Evolutionary conservation across 495 filamentous ascomycete species (phyloP).

Genomic region (Evernia prunastri): DNA sequence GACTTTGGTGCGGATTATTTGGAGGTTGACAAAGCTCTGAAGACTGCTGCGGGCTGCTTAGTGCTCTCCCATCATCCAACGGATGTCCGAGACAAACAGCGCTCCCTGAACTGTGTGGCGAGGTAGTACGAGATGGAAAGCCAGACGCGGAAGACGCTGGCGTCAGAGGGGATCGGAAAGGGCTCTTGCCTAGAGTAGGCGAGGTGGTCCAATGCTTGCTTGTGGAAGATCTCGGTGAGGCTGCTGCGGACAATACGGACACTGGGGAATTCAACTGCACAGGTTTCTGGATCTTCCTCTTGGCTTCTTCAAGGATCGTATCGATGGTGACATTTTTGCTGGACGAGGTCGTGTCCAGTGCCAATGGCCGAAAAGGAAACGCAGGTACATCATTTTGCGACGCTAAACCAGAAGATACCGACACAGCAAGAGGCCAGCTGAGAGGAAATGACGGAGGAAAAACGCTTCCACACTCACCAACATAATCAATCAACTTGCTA

Average conservation of each 20-base stretch:
- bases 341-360: slow-evolving; percentile 12
- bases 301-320: slow-evolving; percentile 31
- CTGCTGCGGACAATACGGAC: slow-evolving; percentile 25
- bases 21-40: slow-evolving; percentile 2
- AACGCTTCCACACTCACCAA: slow-evolving; percentile 68
- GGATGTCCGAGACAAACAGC: neutral
- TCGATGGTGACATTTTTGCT: slow-evolving; percentile 28
- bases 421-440: slow-evolving; percentile 13
- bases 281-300: slow-evolving; percentile 27
- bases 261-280: slow-evolving; percentile 30
- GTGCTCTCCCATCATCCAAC: slow-evolving; percentile 4
- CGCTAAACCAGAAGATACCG: slow-evolving; percentile 33
- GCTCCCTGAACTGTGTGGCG: slow-evolving; percentile 6
- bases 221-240: slow-evolving; percentile 25
- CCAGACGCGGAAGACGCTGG: slow-evolving; percentile 45
- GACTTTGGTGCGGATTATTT: slow-evolving; percentile 26
- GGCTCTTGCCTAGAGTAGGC: slow-evolving; percentile 27
- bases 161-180: slow-evolving; percentile 46
- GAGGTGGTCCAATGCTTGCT: slow-evolving; percentile 12
- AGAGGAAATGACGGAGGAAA: slow-evolving; percentile 24
- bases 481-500: slow-evolving; percentile 59
- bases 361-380: slow-evolving; percentile 25
- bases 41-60: slow-evolving; percentile 7
- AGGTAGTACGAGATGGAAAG: slow-evolving; percentile 20
- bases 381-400: slow-evolving; percentile 24